Conservation (phyloP, 306 rosid genomes). For the Myrica gale region DNA sequence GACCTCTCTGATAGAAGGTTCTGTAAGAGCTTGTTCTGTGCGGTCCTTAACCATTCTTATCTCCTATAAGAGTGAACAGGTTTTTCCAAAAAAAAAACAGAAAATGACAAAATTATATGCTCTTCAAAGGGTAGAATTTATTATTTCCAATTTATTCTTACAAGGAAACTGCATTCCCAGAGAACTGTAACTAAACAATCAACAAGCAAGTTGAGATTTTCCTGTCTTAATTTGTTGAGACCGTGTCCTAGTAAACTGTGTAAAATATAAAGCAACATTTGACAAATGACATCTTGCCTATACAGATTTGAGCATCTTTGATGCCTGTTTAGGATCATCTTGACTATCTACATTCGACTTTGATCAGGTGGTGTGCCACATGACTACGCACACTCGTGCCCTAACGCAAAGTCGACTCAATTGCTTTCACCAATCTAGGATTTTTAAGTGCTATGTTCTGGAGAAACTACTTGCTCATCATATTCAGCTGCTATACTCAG, state of each 20-base stretch:
- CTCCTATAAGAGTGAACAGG: background rate
- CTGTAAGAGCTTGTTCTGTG: background rate
- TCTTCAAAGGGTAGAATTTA: constrained; percentile 4
- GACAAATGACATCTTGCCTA: constrained; percentile 33
- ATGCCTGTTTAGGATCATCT: constrained; percentile 34
- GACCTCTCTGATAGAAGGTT: background rate
- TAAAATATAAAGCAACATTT: constrained; percentile 31
- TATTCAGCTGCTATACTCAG: constrained; percentile 26
- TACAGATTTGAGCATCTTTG: constrained; percentile 26
- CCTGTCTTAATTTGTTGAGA: background rate
- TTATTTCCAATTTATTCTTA: constrained; percentile 33
- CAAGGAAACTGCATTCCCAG: constrained; percentile 21
- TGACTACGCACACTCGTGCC: constrained; percentile 6
- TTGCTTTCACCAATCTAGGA: constrained; percentile 24
- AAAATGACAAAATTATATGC: constrained; percentile 2
- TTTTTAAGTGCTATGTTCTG: constrained; percentile 13
- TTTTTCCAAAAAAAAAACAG: background rate
- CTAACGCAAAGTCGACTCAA: background rate
- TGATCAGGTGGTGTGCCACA: constrained; percentile 4
- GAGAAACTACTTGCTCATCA: constrained; percentile 29
- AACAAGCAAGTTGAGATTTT: constrained; percentile 26
- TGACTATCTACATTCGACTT: constrained; percentile 45
- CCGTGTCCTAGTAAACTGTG: constrained; percentile 28
- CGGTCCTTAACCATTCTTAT: background rate
- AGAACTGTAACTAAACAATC: constrained; percentile 11